Evolutionary conservation across 768 basidiomycete species (phyloP).

Genomic region (Ramaria sp.): DNA sequence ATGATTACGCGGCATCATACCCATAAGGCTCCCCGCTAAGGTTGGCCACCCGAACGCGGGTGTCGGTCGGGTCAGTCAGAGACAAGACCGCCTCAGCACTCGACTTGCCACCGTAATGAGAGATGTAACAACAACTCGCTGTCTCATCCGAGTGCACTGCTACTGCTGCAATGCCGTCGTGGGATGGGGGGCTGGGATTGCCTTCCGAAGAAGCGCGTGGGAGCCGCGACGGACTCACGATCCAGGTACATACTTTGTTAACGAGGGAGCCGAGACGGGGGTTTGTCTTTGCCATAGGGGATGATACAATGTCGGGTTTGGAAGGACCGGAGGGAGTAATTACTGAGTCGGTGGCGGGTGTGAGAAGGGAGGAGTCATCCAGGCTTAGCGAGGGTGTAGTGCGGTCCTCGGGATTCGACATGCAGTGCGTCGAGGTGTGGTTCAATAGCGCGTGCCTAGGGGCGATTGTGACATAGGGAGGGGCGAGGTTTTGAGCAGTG

Average conservation of each 20-base stretch:
- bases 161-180: neutral
- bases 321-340: neutral
- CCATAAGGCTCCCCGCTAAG: neutral
- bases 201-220: neutral
- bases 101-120: neutral
- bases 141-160: neutral
- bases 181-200: neutral
- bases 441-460: constrained; percentile 19
- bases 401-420: constrained; percentile 13
- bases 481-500: constrained; percentile 5
- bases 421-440: constrained; percentile 17
- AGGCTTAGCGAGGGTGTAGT: constrained; percentile 1
- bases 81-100: neutral
- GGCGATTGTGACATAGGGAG: neutral
- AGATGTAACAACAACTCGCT: neutral
- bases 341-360: constrained; percentile 3
- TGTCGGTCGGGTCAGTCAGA: neutral
- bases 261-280: neutral
- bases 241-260: constrained; percentile 1
- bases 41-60: neutral
- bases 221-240: neutral
- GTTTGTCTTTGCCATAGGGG: neutral
- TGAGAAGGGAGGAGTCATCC: constrained; percentile 5
- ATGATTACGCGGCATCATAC: neutral
- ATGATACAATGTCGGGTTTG: neutral